Evolutionary conservation across 345 rosid species (phyloP), one percentile per base, ranked within the genome.

Genomic region (Hirschfeldia incana): DNA sequence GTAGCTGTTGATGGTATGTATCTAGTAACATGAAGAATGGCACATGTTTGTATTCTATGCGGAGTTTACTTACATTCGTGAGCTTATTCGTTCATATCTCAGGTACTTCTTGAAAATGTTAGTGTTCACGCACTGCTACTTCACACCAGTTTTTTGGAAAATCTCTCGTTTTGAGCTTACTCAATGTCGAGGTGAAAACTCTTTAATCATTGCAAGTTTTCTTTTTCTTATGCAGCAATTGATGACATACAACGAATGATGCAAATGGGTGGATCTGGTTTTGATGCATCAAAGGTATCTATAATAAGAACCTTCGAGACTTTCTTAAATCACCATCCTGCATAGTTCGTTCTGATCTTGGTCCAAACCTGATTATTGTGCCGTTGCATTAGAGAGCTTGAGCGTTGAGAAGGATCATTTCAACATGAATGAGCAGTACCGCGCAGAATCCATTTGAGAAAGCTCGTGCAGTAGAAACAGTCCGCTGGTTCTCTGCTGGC

Each of bases 201-300:
- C n/a, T 59, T 15, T 36, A 34, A 15, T 46, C 69, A 37, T 36
- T 70, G 34, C 26, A 70, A 33, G 21, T 63, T 65, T 49, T 67
- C 5, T 80, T 65, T 73, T 74, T 60, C 64, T 8, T 65, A 59
- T 83, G 87, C 92, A 91, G 97, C 97, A 55, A 86, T 76, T 61
- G 98, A 94, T 73, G 98, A 91, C 72, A 91, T 97, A 0, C 97
- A 91, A 74, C 88, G 91, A 4, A 92, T 94, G 98, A 91, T 94
- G 98, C 98, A 94, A 88, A 94, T 92, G 98, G 83, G 98, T 83
- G 98, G 98, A 4, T 90, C 91, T 85, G 98, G 98, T 76, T 79
- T 89, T 53, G 97, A 94, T 79, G 91, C 98, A 26, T 26, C 92
- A 67, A 92, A 87, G 94, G 98, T 94, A 88, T 15, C 9, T 39